phyloP scores from a whole-genome alignment of 2,329 filamentous ascomycete species.

The Seiridium unicorne region DNA sequence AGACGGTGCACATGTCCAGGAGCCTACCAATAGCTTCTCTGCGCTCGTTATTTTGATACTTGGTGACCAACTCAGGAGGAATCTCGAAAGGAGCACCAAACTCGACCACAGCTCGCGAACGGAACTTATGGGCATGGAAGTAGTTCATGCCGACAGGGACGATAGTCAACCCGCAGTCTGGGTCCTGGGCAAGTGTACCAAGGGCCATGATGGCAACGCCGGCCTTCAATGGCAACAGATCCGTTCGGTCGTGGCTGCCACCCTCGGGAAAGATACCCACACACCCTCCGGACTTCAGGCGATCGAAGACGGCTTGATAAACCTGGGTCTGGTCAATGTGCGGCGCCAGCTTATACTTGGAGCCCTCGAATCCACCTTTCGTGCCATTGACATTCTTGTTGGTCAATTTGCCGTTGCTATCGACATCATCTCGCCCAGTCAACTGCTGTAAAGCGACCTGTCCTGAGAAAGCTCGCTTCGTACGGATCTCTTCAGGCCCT shows the following conservation, averaged over 20 bases:
- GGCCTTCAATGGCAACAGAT: slow-evolving; percentile 89
- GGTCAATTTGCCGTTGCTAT: slow-evolving; percentile 62
- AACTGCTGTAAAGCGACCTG: slow-evolving; percentile 74
- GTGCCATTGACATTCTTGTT: slow-evolving; percentile 52
- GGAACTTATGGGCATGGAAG: slow-evolving; percentile 98
- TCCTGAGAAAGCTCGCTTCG: slow-evolving; percentile 86
- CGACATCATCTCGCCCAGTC: slow-evolving; percentile 74
- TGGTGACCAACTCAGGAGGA: slow-evolving; percentile 75
- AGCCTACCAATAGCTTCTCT: slow-evolving; percentile 84
- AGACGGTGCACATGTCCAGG: slow-evolving; percentile 82
- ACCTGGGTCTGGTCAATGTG: slow-evolving; percentile 93
- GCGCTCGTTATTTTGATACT: slow-evolving; percentile 80
- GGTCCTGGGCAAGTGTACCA: slow-evolving; percentile 80
- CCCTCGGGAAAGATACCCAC: slow-evolving; percentile 97
- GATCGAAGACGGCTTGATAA: slow-evolving; percentile 88
- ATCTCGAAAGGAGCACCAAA: slow-evolving; percentile 90
- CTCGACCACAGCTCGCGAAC: slow-evolving; percentile 91
- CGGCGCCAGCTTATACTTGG: slow-evolving; percentile 82
- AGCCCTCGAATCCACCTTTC: slow-evolving; percentile 68
- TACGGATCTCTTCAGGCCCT: slow-evolving; percentile 74
- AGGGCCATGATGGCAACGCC: slow-evolving; percentile 98
- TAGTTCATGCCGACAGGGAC: slow-evolving; percentile 99
- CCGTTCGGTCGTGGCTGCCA: slow-evolving; percentile 90
- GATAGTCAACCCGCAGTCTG: slow-evolving; percentile 87
- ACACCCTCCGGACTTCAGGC: slow-evolving; percentile 78